phyloP scores from a whole-genome alignment of 805 yeast genomes.

The Priceomyces haplophilus region DNA sequence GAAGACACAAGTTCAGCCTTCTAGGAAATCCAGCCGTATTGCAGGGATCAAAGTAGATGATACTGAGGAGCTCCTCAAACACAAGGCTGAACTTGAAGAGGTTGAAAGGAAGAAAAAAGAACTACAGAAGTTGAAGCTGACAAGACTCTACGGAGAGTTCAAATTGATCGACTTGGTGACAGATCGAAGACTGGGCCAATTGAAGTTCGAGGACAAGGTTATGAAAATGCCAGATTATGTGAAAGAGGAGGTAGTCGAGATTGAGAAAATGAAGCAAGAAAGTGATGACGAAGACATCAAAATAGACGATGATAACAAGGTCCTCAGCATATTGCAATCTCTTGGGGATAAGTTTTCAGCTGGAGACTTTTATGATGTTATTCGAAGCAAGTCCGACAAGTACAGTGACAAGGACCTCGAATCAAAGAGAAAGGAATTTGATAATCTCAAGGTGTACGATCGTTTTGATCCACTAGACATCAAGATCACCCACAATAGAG shows the following conservation, averaged over 20 bases:
- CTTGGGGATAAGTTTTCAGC: conserved; percentile 56
- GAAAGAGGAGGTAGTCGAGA: conserved; percentile 8
- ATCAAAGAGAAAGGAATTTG: conserved; percentile 52
- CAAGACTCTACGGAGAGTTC: conserved; percentile 65
- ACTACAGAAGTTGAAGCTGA: conserved; percentile 48
- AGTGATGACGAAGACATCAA: conserved; percentile 10
- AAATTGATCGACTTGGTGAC: conserved; percentile 57
- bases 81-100: conserved; percentile 36
- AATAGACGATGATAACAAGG: conserved; percentile 23
- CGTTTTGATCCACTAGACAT: conserved; percentile 66
- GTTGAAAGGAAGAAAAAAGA: conserved; percentile 32
- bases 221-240: conserved; percentile 10
- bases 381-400: conserved; percentile 26
- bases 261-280: conserved; percentile 3
- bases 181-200: conserved; percentile 35
- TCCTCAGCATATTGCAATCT: conserved; percentile 29
- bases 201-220: conserved; percentile 30
- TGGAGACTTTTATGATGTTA: conserved; percentile 66
- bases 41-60: conserved; percentile 68
- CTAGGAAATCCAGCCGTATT: conserved; percentile 73
- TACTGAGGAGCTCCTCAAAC: conserved; percentile 35
- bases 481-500: conserved; percentile 67
- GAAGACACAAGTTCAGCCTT: conserved; percentile 42
- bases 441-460: conserved; percentile 48
- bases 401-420: conserved; percentile 41